Percentiles rank a stretch among this genome's conserved stretches.
Evolutionary conservation across 805 yeast genomes (phyloP).

Genomic region (Lachancea fermentati): DNA sequence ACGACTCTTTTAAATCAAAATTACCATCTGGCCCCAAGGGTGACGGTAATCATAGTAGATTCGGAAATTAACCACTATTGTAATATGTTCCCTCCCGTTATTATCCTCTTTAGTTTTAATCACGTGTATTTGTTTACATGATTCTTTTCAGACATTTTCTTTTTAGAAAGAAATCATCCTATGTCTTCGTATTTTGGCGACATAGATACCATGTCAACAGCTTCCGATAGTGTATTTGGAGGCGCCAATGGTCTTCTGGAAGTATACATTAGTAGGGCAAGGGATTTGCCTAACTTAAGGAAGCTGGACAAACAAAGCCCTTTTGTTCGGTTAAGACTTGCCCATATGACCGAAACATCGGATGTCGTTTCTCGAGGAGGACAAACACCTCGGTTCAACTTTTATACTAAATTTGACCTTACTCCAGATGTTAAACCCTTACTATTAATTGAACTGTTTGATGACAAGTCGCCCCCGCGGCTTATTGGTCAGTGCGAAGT

Average conservation of each 20-base stretch:
- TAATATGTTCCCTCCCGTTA: too few relatives aligned
- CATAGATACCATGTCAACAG: neutral
- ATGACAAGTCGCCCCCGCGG: conserved; percentile 78
- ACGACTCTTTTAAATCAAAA: neutral
- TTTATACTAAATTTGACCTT: conserved; percentile 62
- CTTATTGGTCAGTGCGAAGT: conserved; percentile 78
- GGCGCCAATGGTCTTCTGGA: conserved; percentile 48
- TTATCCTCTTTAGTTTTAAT: too few relatives aligned
- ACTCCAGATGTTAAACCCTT: conserved; percentile 57
- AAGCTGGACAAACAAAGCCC: conserved; percentile 93
- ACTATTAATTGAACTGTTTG: conserved; percentile 58
- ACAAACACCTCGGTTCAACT: conserved; percentile 87
- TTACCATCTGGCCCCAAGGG: neutral
- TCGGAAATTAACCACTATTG: too few relatives aligned
- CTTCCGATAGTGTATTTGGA: conserved; percentile 7
- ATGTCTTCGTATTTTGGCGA: neutral
- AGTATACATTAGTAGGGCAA: conserved; percentile 72
- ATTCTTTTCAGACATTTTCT: neutral
- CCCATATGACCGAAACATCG: conserved; percentile 76
- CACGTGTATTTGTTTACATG: neutral
- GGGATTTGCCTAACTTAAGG: conserved; percentile 79
- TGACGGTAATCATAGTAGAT: neutral
- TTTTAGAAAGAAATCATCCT: neutral
- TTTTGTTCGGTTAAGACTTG: conserved; percentile 74
- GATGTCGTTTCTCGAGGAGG: conserved; percentile 82